Evolutionary conservation across 305 asterid species (phyloP).

Genomic region (Solanum aculeatissimum): DNA sequence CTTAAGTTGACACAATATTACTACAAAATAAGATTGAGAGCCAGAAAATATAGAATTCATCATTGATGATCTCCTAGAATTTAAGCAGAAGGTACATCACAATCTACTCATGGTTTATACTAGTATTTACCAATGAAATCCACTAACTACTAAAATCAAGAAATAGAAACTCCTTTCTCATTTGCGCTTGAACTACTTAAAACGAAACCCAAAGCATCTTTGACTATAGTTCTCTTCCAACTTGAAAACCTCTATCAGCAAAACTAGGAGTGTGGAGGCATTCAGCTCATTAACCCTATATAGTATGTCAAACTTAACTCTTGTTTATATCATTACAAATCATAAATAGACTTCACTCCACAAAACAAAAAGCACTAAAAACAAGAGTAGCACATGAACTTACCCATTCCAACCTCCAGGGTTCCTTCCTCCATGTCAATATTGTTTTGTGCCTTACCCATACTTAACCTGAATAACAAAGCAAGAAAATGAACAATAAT

Average conservation of each 20-base stretch:
- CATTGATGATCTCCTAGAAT: neutral
- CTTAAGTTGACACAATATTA: neutral
- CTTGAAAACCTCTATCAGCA: neutral
- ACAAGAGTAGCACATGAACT: neutral
- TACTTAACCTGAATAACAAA: slow-evolving; percentile 11
- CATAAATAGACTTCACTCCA: neutral
- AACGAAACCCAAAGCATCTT: neutral
- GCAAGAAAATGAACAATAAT: slow-evolving; percentile 2
- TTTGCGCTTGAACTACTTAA: neutral
- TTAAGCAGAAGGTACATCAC: neutral
- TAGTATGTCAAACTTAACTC: neutral
- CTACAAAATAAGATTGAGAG: neutral
- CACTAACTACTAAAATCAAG: neutral
- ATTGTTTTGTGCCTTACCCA: slow-evolving; percentile 58
- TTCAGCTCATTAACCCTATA: neutral
- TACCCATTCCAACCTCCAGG: slow-evolving; percentile 95
- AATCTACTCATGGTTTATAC: neutral
- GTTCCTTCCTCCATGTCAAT: slow-evolving; percentile 81
- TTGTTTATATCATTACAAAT: neutral
- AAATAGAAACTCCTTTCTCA: neutral
- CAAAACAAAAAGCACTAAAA: neutral
- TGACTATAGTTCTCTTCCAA: neutral
- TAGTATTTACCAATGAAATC: neutral
- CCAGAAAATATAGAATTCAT: neutral
- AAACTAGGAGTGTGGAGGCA: neutral